Evolutionary conservation across 2,329 filamentous ascomycete species (phyloP).

Genomic region (Pseudogymnoascus sp.): DNA sequence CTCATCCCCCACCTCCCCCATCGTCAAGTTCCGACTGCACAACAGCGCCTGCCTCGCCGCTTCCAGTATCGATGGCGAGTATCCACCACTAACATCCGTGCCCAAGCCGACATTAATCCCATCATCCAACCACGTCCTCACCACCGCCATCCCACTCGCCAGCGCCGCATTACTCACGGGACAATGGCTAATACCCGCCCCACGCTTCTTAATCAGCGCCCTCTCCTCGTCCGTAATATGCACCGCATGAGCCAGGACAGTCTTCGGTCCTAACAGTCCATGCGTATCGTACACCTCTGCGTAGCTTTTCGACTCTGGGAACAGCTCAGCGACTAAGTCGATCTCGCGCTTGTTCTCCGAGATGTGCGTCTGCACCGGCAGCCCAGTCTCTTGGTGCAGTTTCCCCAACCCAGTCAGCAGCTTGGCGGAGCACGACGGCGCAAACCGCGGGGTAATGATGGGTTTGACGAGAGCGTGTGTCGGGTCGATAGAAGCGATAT

Average conservation of each 20-base stretch:
- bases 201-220: conserved; percentile 49
- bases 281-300: conserved; percentile 69
- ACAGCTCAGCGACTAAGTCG: conserved; percentile 59
- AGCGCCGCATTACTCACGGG: conserved; percentile 79
- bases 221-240: conserved; percentile 65
- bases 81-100: conserved; percentile 86
- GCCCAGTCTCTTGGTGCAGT: conserved; percentile 51
- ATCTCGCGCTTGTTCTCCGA: conserved; percentile 74
- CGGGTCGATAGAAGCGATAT: conserved; percentile 63
- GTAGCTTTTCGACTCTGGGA: conserved; percentile 58
- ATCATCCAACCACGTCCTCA: conserved; percentile 64
- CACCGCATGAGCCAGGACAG: conserved; percentile 78
- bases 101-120: conserved; percentile 78
- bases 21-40: conserved; percentile 64
- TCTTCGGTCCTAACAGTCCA: conserved; percentile 61
- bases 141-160: conserved; percentile 67
- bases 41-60: conserved; percentile 74
- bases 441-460: conserved; percentile 70
- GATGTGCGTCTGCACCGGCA: conserved; percentile 83
- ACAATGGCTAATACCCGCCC: conserved; percentile 71
- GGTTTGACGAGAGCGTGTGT: conserved; percentile 57
- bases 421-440: conserved; percentile 50
- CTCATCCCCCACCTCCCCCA: conserved; percentile 39
- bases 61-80: conserved; percentile 71
- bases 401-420: conserved; percentile 56